A percentile compares a stretch with the other conserved stretches of the same genome.
Evolutionary conservation across 108 stramenopile genomes (phyloP).

Genomic region (Nitzschia palea): DNA sequence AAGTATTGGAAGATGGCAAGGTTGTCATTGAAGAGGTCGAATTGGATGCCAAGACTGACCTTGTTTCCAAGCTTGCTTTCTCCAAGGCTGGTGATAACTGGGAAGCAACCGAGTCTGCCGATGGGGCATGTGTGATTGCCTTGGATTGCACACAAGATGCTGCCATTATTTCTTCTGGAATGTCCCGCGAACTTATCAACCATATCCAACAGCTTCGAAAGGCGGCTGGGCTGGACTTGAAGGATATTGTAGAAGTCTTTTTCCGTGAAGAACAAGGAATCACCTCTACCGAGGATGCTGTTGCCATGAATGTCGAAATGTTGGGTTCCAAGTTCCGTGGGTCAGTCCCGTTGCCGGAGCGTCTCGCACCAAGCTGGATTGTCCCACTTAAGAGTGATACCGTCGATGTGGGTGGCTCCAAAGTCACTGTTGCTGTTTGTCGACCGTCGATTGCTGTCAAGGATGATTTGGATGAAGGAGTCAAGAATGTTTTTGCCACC

Average conservation of each 20-base stretch:
- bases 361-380: constrained; percentile 68
- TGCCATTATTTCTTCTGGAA: constrained; percentile 86
- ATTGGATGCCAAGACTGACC: constrained; percentile 74
- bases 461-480: constrained; percentile 56
- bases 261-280: constrained; percentile 77
- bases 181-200: constrained; percentile 93
- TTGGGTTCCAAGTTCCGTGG: constrained; percentile 84
- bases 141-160: constrained; percentile 96
- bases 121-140: constrained; percentile 92
- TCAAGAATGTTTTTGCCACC: constrained; percentile 60
- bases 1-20: constrained; percentile 72
- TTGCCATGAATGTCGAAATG: constrained; percentile 61
- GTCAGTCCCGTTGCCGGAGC: constrained; percentile 72
- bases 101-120: constrained; percentile 80
- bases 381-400: constrained; percentile 63
- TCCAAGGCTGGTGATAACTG: constrained; percentile 90
- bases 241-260: constrained; percentile 91
- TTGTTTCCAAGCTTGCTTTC: constrained; percentile 89
- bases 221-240: constrained; percentile 81
- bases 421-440: constrained; percentile 72
- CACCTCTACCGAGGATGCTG: constrained; percentile 62
- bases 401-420: constrained; percentile 77
- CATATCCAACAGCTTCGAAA: constrained; percentile 97
- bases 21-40: constrained; percentile 81
- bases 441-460: constrained; percentile 72